Evolutionary conservation across 306 rosid genomes (phyloP).

Genomic region (Quercus dentata): DNA sequence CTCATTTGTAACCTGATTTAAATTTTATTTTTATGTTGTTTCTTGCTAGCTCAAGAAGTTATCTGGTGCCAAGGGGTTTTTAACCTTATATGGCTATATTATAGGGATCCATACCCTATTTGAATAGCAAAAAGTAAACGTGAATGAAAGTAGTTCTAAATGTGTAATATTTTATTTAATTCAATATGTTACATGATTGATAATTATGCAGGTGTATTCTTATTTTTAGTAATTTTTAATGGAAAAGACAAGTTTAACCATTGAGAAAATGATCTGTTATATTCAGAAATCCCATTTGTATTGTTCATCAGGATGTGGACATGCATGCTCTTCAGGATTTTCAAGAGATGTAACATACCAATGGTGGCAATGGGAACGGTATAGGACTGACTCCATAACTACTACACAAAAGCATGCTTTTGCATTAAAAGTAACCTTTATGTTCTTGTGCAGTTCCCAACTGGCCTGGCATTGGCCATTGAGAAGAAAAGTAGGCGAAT

Average conservation of each 20-base stretch:
- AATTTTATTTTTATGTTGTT: background rate
- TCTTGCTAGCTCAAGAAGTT: background rate
- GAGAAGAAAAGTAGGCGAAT: constrained; percentile 88
- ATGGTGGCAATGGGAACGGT: constrained; percentile 91
- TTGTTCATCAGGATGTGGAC: constrained; percentile 83
- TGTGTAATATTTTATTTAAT: background rate
- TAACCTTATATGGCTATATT: background rate
- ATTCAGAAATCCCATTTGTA: constrained; percentile 1
- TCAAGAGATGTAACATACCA: constrained; percentile 71
- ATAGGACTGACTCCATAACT: constrained; percentile 4
- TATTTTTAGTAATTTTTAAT: background rate
- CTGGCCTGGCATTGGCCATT: constrained; percentile 72
- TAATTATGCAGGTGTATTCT: background rate
- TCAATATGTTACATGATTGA: background rate
- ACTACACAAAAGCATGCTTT: background rate
- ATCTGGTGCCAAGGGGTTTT: background rate
- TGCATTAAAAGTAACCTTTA: background rate
- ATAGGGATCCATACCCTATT: background rate
- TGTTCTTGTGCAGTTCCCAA: constrained; percentile 59
- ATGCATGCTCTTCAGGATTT: constrained; percentile 67
- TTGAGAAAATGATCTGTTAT: background rate
- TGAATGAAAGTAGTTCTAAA: background rate
- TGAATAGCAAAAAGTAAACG: background rate
- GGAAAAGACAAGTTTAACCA: background rate
- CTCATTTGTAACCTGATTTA: background rate